These are phyloP conservation scores for Hura crepitans DNA, from an alignment of 441 rosid species.

Conservation along the genomic window DNA sequence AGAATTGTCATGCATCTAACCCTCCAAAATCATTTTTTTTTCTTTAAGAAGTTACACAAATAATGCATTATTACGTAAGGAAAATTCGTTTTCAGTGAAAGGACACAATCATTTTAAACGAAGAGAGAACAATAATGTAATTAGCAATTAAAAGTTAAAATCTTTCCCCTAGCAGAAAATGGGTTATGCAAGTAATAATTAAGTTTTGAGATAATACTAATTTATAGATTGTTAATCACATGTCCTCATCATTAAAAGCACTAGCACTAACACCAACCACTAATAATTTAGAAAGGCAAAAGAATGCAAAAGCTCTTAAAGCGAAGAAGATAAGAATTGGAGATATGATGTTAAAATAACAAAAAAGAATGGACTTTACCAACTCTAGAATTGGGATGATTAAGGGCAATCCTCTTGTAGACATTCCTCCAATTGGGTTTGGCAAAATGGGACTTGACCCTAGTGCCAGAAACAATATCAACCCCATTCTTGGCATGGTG, in stretches of 20 bases:
- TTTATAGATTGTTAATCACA: neutral
- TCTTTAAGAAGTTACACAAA: neutral
- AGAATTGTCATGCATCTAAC: neutral
- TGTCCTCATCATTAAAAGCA: neutral
- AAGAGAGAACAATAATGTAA: neutral
- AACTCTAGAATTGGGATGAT: constrained; percentile 55
- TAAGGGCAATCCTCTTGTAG: constrained; percentile 62
- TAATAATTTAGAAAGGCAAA: neutral
- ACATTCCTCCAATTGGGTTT: constrained; percentile 92
- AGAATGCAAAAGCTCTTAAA: neutral
- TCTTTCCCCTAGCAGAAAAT: neutral
- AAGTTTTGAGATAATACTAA: constrained; percentile 2
- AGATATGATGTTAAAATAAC: neutral
- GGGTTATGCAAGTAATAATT: neutral
- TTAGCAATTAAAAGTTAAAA: too few relatives aligned
- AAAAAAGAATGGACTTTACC: constrained; percentile 42
- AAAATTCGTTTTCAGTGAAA: neutral
- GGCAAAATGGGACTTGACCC: constrained; percentile 94
- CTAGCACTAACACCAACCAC: neutral
- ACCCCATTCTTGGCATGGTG: constrained; percentile 92
- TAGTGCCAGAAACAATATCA: constrained; percentile 84
- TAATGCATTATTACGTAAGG: neutral
- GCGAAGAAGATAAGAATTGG: too few relatives aligned
- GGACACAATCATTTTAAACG: neutral
- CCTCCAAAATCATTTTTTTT: neutral